Base-by-base conservation (phyloP, 139 green algal species). In the Chlamydomonas sp. region DNA sequence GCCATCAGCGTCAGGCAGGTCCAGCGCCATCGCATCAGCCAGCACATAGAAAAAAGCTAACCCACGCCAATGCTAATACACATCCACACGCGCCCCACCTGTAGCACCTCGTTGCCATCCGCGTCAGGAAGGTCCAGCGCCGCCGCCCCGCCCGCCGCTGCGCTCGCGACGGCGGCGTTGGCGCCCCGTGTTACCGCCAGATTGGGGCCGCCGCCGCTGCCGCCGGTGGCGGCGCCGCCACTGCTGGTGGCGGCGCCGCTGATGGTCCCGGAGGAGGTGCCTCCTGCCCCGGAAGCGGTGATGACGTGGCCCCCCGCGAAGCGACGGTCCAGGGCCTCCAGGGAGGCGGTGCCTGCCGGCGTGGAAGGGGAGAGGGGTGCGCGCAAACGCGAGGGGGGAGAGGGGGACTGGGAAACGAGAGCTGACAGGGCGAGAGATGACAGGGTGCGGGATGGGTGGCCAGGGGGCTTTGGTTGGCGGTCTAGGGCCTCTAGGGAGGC, bases 241-340 rank as follows among this genome's bases (percentile, higher is more conserved):
- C 69, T 7, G 31, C 81, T 59, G 2, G 49, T 14, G 79, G 69
- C 71, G 7, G 18, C 18, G 58, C 80, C 68, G 66, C 8, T 64
- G 78, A 49, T 49, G 31, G 31, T 49, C 31, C 31, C 31, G 31
- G 31, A 49, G 66, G 10, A 10, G 66, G 10, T 71, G 66, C 66
- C 66, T 14, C 66, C 66, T 14, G 10, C 66, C 10, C 66, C 66
- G 66, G 66, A 10, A 71, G 63, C 4, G 15, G 66, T 16, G 64
- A 17, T 78, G 66, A 15, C 5, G 0, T 58, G 18, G 9, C 61
- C 68, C 61, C 18, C 62, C 3, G 78, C 61, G 83, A 74, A 78
- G 63, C 88, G 89, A 4, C 81, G 85, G 66, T 93, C 90, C 3
- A 91, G 88, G 1, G 80, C 83, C 82, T 93, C 90, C 59, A 93